Evolutionary conservation across 2,329 filamentous ascomycete species (phyloP).

Genomic region (Aspergillus udagawae): DNA sequence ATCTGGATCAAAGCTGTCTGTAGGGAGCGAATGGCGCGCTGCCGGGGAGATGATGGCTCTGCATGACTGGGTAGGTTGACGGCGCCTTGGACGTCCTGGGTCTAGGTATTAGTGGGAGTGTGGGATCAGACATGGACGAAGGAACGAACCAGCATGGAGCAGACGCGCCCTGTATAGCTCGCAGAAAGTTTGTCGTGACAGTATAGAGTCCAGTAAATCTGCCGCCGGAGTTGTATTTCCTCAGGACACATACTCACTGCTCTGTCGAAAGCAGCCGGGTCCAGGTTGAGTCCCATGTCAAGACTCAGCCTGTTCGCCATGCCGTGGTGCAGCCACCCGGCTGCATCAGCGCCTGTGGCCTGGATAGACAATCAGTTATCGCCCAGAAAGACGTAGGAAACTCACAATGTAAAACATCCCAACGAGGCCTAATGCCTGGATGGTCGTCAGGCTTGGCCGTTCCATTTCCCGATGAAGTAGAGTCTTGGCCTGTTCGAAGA

Average conservation of each 20-base stretch:
- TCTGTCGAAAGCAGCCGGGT: slow-evolving; percentile 24
- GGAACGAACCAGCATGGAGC: slow-evolving; percentile 31
- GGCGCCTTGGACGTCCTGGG: too few species aligned
- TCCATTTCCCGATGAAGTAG: slow-evolving; percentile 19
- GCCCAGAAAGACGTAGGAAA: neutral
- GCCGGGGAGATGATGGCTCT: too few species aligned
- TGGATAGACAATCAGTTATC: slow-evolving; percentile 8
- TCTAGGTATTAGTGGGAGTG: too few species aligned
- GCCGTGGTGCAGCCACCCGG: slow-evolving; percentile 36
- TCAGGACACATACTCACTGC: slow-evolving; percentile 21
- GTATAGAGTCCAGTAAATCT: slow-evolving; percentile 37
- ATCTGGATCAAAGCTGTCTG: too few species aligned
- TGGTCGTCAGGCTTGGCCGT: slow-evolving; percentile 34
- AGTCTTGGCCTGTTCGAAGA: slow-evolving; percentile 26
- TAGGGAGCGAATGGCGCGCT: too few species aligned
- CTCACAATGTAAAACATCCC: slow-evolving; percentile 24
- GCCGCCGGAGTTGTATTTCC: slow-evolving; percentile 30
- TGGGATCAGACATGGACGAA: too few species aligned
- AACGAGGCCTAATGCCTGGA: slow-evolving; percentile 34
- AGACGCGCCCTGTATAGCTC: slow-evolving; percentile 35
- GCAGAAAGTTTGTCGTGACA: slow-evolving; percentile 34
- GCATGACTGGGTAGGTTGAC: too few species aligned
- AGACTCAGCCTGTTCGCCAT: slow-evolving; percentile 35
- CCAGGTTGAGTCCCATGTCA: slow-evolving; percentile 38
- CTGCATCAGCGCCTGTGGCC: slow-evolving; percentile 34